Percentiles rank a stretch among this genome's conserved stretches.
Evolutionary conservation across 2,329 filamentous ascomycete species (phyloP).

Genomic region (Parastagonospora avenae): DNA sequence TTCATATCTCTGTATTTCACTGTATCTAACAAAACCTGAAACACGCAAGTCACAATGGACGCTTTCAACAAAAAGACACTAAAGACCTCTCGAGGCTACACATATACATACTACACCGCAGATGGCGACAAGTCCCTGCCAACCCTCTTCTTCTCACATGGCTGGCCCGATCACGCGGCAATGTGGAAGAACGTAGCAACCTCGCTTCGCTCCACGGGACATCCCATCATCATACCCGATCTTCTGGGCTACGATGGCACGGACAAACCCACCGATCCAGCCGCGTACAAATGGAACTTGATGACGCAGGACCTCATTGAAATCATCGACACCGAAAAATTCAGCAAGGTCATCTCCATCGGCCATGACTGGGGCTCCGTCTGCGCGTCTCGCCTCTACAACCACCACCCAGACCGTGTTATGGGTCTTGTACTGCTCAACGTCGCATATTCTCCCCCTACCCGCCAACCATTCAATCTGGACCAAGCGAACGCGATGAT

Average conservation of each 20-base stretch:
- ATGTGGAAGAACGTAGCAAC: conserved; percentile 48
- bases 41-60: conserved; percentile 21
- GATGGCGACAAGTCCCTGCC: conserved; percentile 25
- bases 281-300: conserved; percentile 25
- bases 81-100: conserved; percentile 30
- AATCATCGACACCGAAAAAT: conserved; percentile 32
- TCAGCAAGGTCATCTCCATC: conserved; percentile 45
- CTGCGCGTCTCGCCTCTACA: conserved; percentile 50
- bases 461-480: conserved; percentile 43
- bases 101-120: conserved; percentile 35
- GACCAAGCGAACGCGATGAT: conserved; percentile 40
- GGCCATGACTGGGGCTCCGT: conserved; percentile 59
- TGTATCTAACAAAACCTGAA: not conserved
- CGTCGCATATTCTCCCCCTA: conserved; percentile 49
- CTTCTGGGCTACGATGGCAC: conserved; percentile 48
- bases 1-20: not conserved
- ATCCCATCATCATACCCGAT: conserved; percentile 48
- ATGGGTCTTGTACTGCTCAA: conserved; percentile 52
- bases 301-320: conserved; percentile 33
- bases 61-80: conserved; percentile 32
- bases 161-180: conserved; percentile 55
- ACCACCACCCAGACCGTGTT: conserved; percentile 50
- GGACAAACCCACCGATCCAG: conserved; percentile 36
- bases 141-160: conserved; percentile 51
- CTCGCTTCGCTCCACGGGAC: conserved; percentile 46